Evolutionary conservation across 495 filamentous ascomycete genomes (phyloP).

Genomic region (Tuber brumale): DNA sequence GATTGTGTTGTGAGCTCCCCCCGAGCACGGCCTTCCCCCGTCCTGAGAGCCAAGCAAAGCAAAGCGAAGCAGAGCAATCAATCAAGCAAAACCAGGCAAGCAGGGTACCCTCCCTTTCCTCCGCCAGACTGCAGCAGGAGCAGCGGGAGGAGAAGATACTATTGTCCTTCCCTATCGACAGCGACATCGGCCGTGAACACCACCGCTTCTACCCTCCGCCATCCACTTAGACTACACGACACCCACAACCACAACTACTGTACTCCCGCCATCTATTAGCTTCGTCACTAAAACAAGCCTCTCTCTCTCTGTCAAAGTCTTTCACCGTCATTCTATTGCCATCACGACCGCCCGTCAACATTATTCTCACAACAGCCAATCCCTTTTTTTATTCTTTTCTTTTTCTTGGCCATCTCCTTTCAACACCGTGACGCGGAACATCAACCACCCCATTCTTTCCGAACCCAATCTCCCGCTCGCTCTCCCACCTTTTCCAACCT

Average conservation of each 20-base stretch:
- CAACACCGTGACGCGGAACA: background rate
- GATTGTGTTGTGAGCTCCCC: background rate
- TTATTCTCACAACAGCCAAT: background rate
- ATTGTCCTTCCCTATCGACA: background rate
- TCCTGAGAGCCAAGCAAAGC: no score
- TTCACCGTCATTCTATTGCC: background rate
- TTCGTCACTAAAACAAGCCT: background rate
- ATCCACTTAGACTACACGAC: background rate
- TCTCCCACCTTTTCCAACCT: background rate
- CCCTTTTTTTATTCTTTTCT: background rate
- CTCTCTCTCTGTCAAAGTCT: background rate
- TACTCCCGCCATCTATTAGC: background rate
- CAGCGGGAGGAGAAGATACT: background rate
- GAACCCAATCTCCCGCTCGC: conserved; percentile 1
- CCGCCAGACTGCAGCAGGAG: background rate
- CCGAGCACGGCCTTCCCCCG: background rate
- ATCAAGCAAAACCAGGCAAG: background rate
- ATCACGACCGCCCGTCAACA: conserved; percentile 1
- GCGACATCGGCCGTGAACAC: background rate
- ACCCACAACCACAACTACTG: background rate
- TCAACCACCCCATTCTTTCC: conserved; percentile 4
- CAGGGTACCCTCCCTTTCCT: background rate
- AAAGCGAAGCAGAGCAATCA: no score
- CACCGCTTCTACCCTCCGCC: background rate
- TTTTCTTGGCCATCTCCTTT: conserved; percentile 1